phyloP scores from a whole-genome alignment of 768 basidiomycete species.

The Mycena amicta region DNA sequence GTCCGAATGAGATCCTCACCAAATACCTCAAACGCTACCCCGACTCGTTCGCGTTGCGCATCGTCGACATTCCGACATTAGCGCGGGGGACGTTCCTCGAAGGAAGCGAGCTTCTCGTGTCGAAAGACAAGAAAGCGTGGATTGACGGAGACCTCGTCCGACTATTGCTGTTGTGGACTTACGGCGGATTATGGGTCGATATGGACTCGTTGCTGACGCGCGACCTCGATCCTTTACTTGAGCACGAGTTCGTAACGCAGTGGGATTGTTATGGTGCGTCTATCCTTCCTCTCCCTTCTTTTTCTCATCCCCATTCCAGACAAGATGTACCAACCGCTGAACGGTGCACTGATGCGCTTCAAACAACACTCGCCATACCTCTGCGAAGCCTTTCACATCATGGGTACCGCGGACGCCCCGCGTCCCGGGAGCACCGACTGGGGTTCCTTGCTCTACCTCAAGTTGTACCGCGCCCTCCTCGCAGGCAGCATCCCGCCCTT shows the following conservation, averaged over 20 bases:
- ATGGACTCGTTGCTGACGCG: conserved; percentile 95
- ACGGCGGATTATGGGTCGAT: conserved; percentile 95
- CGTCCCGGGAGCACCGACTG: conserved; percentile 85
- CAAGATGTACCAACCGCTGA: conserved; percentile 76
- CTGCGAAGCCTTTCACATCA: conserved; percentile 94
- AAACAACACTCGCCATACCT: conserved; percentile 89
- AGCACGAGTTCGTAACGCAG: conserved; percentile 96
- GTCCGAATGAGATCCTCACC: conserved; percentile 55
- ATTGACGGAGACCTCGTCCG: conserved; percentile 93
- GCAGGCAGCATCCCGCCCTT: conserved; percentile 77
- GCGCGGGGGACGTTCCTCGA: conserved; percentile 80
- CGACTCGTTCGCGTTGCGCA: conserved; percentile 66
- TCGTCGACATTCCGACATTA: conserved; percentile 67
- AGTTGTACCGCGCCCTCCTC: conserved; percentile 86
- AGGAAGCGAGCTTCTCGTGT: conserved; percentile 57
- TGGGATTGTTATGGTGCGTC: conserved; percentile 96
- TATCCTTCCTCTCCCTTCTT: background rate
- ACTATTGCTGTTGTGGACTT: conserved; percentile 83
- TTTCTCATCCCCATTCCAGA: conserved; percentile 42
- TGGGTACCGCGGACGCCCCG: conserved; percentile 75
- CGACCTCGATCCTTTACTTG: conserved; percentile 82
- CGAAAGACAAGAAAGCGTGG: conserved; percentile 85
- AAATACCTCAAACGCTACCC: conserved; percentile 66
- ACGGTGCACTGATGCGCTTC: conserved; percentile 96
- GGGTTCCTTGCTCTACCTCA: conserved; percentile 90